Base-by-base conservation (phyloP, 192 early-diverging fungal genomes). In the Backusella circina region DNA sequence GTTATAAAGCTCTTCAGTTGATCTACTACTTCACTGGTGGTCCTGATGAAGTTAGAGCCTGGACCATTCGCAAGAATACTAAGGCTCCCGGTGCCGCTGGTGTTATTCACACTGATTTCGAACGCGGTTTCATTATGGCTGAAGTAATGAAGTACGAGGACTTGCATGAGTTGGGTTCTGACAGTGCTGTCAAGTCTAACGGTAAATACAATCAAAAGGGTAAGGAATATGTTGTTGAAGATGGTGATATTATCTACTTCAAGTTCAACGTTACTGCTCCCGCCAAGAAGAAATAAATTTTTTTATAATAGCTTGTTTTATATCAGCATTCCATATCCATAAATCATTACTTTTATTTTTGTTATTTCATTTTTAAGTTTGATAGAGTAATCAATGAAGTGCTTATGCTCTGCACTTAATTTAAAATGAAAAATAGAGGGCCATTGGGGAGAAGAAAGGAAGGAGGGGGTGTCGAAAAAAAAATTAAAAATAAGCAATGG, bases 11-110 rank as follows among this genome's bases (percentile, higher is more conserved):
- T 57, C 87, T 99, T 72, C 86, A 92, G 69, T 84, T 99, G 32
- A 89, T 93, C 80, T 97, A 99, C 88, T 99, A 92, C 86, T 97
- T 98, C 87, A 98, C 97, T 36, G 95, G 90, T 64, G 96, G 97
- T 39, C 90, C 88, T 32, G 89, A 91, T 79, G 97, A 99, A 86
- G 95, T 97, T 26, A 88, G 95, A 65, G 94, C 94, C 35, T 98
- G 95, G 95, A 97, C 95, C 33, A 93, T 97, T 70, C 75, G 82
- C 30, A 79, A 75, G 65, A 37, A 36, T 5, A 84, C 85, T 0
- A 86, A 86, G 69, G 85, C 80, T 15, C 95, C 96, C 33, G 93
- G 95, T 75, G 97, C 96, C 4, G 96, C 96, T 30, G 92, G 94
- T 79, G 93, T 92, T 37, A 98, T 99, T 84, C 96, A 99, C 79